phyloP scores from a whole-genome alignment of 345 rosid species.

The Camelina sativa region DNA sequence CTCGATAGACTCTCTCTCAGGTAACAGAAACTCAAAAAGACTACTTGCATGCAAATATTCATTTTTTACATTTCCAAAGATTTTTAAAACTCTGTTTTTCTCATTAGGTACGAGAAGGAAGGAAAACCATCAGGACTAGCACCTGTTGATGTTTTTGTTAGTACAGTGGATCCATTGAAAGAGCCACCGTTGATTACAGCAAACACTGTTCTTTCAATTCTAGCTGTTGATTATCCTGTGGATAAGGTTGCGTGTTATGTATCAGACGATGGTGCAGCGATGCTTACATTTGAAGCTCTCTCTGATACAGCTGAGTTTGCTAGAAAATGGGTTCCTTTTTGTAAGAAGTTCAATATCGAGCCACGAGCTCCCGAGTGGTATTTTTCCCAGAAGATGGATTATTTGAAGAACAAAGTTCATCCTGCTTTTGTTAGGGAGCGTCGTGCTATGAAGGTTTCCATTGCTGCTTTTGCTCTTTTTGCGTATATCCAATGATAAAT shows the following conservation, averaged over 20 bases:
- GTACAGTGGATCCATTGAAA: slow-evolving; percentile 97
- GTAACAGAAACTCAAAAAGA: slow-evolving; percentile 43
- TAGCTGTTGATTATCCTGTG: slow-evolving; percentile 94
- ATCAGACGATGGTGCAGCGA: slow-evolving; percentile 97
- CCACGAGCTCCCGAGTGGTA: slow-evolving; percentile 99
- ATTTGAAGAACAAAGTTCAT: slow-evolving; percentile 86
- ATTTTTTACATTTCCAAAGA: not conserved
- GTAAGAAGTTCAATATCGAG: slow-evolving; percentile 84
- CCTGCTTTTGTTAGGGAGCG: slow-evolving; percentile 90
- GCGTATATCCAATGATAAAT: not conserved
- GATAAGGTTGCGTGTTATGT: slow-evolving; percentile 95
- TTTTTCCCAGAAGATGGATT: slow-evolving; percentile 88
- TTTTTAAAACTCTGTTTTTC: not conserved
- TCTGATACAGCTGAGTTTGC: slow-evolving; percentile 98
- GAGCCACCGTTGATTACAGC: slow-evolving; percentile 98
- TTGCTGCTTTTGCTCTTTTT: slow-evolving; percentile 3
- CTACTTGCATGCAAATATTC: not conserved
- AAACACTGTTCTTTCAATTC: slow-evolving; percentile 92
- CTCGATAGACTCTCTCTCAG: slow-evolving; percentile 92
- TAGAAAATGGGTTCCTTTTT: slow-evolving; percentile 97
- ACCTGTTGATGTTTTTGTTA: slow-evolving; percentile 74
- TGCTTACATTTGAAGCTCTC: slow-evolving; percentile 98
- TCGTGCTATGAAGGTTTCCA: slow-evolving; percentile 87
- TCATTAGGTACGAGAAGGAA: slow-evolving; percentile 85
- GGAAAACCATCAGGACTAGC: slow-evolving; percentile 89